A percentile compares a stretch with the other conserved stretches of the same genome.
Evolutionary conservation across 139 green algal genomes (phyloP).

Genomic region (Chlorella sp.): DNA sequence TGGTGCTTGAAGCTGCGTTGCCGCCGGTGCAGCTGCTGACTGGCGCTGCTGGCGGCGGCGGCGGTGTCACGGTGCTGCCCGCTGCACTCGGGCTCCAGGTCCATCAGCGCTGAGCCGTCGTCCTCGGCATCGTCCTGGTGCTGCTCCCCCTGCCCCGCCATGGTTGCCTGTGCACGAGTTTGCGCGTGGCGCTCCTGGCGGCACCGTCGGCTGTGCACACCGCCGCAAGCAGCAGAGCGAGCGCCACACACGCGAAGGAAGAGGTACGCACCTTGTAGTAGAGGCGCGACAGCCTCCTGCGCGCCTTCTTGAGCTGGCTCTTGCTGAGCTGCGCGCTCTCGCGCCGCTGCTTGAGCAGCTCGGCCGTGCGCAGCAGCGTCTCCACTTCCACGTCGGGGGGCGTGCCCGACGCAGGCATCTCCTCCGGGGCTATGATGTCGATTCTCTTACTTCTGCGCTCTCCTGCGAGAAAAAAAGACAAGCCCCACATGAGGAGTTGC

Average conservation of each 20-base stretch:
- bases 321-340: slow-evolving; percentile 2
- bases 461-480: too few relatives aligned
- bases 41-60: not conserved
- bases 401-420: too few relatives aligned
- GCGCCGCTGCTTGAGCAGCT: not conserved
- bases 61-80: too few relatives aligned
- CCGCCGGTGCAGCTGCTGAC: not conserved
- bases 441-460: too few relatives aligned
- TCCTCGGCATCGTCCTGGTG: not conserved
- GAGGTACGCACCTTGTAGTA: not conserved
- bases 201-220: not conserved
- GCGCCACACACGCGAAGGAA: too few relatives aligned
- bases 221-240: not conserved
- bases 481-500: too few relatives aligned
- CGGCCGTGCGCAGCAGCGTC: not conserved
- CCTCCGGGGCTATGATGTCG: too few relatives aligned
- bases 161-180: not conserved
- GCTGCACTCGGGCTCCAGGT: not conserved
- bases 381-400: not conserved
- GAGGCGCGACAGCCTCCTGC: slow-evolving; percentile 45
- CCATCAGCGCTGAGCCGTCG: not conserved
- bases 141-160: not conserved
- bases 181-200: not conserved
- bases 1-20: not conserved
- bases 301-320: slow-evolving; percentile 37